phyloP scores from a whole-genome alignment of 345 rosid genomes.

The Bruguiera parviflora region DNA sequence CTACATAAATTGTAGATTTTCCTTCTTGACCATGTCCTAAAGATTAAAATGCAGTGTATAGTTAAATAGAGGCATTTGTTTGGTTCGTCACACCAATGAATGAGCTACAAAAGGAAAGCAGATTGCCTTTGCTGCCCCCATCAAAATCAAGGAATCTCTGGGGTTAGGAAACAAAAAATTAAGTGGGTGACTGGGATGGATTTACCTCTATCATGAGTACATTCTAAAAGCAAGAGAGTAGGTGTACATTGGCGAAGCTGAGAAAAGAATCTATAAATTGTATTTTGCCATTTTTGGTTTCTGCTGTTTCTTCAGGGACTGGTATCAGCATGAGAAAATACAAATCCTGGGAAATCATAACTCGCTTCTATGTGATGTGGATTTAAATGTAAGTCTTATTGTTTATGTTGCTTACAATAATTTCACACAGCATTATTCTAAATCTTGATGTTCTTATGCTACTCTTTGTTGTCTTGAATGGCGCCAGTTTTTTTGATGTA shows the following conservation, averaged over 20 bases:
- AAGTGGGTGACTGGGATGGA: constrained; percentile 6
- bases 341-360: constrained; percentile 51
- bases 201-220: background rate
- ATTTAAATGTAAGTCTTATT: constrained; percentile 60
- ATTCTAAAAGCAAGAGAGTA: background rate
- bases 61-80: background rate
- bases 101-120: constrained; percentile 2
- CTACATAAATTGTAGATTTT: background rate
- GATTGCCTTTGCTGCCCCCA: background rate
- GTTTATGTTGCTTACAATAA: background rate
- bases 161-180: constrained; percentile 1
- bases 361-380: constrained; percentile 67
- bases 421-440: background rate
- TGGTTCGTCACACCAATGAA: background rate
- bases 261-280: background rate
- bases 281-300: constrained; percentile 12
- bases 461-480: too few species aligned
- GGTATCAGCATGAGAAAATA: constrained; percentile 53
- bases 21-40: background rate
- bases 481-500: too few species aligned
- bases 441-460: background rate
- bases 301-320: constrained; percentile 55
- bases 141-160: background rate
- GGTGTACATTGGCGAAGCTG: background rate
- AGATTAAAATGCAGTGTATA: constrained; percentile 9